phyloP scores from a whole-genome alignment of 2,329 filamentous ascomycete genomes.

The Penicillium thymicola region DNA sequence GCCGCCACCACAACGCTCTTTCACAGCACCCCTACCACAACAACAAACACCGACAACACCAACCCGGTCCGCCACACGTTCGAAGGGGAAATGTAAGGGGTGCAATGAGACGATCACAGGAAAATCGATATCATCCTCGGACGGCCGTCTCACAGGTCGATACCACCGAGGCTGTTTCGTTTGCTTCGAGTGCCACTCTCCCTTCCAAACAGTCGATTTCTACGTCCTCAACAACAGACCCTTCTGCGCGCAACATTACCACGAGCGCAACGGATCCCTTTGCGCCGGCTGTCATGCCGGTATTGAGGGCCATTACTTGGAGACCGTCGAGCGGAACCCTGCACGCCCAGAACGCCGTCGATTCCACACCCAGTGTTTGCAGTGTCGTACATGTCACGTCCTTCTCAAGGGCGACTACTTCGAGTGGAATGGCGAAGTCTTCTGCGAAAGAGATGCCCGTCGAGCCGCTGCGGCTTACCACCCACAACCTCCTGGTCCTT shows the following conservation, averaged over 20 bases:
- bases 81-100: conserved; percentile 76
- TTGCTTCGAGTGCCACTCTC: conserved; percentile 75
- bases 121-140: conserved; percentile 90
- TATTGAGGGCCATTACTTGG: conserved; percentile 91
- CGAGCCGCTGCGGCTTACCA: conserved; percentile 42
- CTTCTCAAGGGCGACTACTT: conserved; percentile 83
- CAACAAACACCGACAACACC: conserved; percentile 41
- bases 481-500: conserved; percentile 31
- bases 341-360: conserved; percentile 55
- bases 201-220: conserved; percentile 84
- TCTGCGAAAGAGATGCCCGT: conserved; percentile 84
- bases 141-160: conserved; percentile 84
- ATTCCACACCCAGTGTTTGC: conserved; percentile 84
- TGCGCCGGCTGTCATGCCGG: conserved; percentile 76
- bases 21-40: conserved; percentile 37
- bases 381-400: conserved; percentile 68
- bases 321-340: conserved; percentile 59
- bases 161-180: conserved; percentile 97
- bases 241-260: conserved; percentile 90
- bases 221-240: conserved; percentile 86
- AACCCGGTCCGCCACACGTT: conserved; percentile 42
- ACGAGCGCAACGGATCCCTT: conserved; percentile 81
- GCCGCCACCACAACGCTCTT: conserved; percentile 28
- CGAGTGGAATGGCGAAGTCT: conserved; percentile 74
- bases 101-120: conserved; percentile 76